Base-by-base conservation (phyloP, 208 protist genomes). In the Endotrypanum monterogeii region DNA sequence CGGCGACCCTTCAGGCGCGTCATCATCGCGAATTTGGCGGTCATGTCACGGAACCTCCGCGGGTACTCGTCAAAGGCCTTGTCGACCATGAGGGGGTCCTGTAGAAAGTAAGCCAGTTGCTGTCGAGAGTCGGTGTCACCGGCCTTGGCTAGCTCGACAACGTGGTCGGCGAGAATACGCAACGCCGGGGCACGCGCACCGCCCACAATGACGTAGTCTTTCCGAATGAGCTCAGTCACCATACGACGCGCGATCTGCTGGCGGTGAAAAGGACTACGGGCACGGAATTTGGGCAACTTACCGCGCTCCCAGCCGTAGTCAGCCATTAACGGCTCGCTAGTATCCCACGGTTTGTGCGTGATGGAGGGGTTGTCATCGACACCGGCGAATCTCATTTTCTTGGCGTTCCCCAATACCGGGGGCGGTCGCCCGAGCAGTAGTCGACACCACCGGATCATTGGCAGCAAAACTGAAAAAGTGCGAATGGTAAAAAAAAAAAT, bases 61-160 rank as follows among this genome's bases (percentile, higher is more conserved):
- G 93, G 93, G 76, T 95, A 96, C 85, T 97, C 93, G 74, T 97
- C 93, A 71, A 97, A 97, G 2, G 93, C 93, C 82, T 97, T 97
- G 73, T 97, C 93, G 6, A 97, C 93, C 89, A 97, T 93, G 32
- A 96, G 82, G 23, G 90, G 90, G 67, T 97, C 93, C 23, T 93
- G 88, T 56, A 97, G 84, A 62, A 95, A 97, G 83, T 96, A 89
- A 11, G 93, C 93, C 6, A 97, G 76, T 46, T 97, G 91, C 80
- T 97, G 93, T 3, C 93, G 90, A 7, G 91, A 95, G 76, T 95
- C 85, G 0, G 93, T 97, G 75, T 96, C 91, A 51, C 93, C 93
- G 3, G 87, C 84, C 81, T 97, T 97, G 52, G 93, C 86, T 44
- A 97, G 84, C 77, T 96, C 90, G 46, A 97, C 90, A 1, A 95